These are phyloP conservation scores for Calonectria crousiana DNA, from an alignment of 2,329 filamentous ascomycete genomes.

Conservation along the genomic window DNA sequence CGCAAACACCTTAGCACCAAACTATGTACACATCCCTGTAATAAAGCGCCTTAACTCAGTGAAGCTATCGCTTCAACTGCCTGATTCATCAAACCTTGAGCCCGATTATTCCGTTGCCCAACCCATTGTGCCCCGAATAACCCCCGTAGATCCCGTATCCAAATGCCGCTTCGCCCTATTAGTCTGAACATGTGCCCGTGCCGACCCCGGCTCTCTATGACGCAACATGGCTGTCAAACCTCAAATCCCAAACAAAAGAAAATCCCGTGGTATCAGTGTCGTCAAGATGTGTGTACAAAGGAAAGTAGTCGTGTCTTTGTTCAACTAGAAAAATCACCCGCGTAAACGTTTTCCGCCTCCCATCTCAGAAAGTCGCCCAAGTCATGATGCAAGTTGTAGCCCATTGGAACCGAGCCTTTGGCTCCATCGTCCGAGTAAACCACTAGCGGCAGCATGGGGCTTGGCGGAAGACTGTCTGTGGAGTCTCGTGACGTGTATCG, in stretches of 20 bases:
- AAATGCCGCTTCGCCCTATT: slow-evolving; percentile 2
- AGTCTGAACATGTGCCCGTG: not conserved
- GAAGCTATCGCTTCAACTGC: not conserved
- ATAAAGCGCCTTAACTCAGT: not conserved
- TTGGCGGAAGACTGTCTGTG: slow-evolving; percentile 60
- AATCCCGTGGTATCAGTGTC: not conserved
- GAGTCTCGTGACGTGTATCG: slow-evolving; percentile 43
- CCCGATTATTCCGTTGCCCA: not conserved
- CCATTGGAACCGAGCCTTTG: slow-evolving; percentile 63
- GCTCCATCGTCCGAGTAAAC: slow-evolving; percentile 53
- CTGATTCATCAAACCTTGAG: not conserved
- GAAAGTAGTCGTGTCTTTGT: slow-evolving; percentile 13
- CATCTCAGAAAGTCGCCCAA: slow-evolving; percentile 69
- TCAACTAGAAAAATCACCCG: slow-evolving; percentile 42
- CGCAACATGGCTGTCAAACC: not conserved
- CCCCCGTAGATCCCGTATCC: not conserved
- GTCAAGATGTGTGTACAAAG: not conserved
- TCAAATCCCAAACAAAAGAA: slow-evolving; percentile 1
- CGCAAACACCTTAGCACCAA: slow-evolving; percentile 1
- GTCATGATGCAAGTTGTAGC: slow-evolving; percentile 71
- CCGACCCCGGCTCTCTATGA: not conserved
- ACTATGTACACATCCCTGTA: not conserved
- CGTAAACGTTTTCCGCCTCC: slow-evolving; percentile 65
- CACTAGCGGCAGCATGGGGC: slow-evolving; percentile 61
- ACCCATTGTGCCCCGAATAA: not conserved